A percentile compares a stretch with the other conserved stretches of the same genome.
Evolutionary conservation across 306 rosid species (phyloP).

Genomic region (Prunus padus): DNA sequence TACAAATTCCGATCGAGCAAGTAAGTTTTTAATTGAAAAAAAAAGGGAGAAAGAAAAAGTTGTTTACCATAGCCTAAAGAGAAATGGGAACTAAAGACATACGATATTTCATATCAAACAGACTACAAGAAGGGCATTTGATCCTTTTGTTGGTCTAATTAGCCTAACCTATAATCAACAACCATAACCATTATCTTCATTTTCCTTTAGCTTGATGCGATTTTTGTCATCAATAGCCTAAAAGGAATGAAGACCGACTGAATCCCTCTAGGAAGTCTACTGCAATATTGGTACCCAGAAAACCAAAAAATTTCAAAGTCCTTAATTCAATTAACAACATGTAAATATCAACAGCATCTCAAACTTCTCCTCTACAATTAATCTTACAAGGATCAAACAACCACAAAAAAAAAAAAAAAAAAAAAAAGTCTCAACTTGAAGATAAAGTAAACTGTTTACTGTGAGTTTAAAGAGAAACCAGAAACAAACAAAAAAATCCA

Average conservation of each 20-base stretch:
- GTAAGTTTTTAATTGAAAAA: background rate
- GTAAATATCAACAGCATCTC: too few relatives aligned
- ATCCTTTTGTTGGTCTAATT: background rate
- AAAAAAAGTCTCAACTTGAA: background rate
- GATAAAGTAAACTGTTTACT: background rate
- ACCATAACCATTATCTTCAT: background rate
- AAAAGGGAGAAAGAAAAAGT: too few relatives aligned
- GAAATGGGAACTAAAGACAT: background rate
- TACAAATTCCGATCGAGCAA: background rate
- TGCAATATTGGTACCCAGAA: background rate
- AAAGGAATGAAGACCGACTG: background rate
- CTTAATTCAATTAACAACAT: too few relatives aligned
- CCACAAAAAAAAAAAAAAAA: too few relatives aligned
- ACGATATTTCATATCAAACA: background rate
- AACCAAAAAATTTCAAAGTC: too few relatives aligned
- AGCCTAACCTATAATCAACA: background rate
- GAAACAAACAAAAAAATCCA: background rate
- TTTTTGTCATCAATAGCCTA: background rate
- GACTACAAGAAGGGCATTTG: background rate
- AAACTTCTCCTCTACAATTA: background rate
- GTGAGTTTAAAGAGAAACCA: background rate
- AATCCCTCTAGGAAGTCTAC: background rate
- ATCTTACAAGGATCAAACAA: background rate
- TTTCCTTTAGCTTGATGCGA: background rate
- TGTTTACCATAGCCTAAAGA: background rate